Evolutionary conservation across 768 basidiomycete species (phyloP).

Genomic region (Wakefieldia striispora): DNA sequence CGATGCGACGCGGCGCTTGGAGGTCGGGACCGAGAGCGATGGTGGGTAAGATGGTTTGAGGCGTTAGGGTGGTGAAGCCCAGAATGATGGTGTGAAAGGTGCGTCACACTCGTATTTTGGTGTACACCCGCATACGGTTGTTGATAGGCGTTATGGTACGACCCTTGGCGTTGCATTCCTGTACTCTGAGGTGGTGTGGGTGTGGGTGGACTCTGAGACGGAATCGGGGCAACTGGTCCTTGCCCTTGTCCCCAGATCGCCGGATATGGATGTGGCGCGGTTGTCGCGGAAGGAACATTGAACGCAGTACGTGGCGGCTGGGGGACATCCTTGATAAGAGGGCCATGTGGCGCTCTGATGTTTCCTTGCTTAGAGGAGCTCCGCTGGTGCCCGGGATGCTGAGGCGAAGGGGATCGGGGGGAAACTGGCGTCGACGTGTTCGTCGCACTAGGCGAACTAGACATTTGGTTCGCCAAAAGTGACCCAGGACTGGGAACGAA

Average conservation of each 20-base stretch:
- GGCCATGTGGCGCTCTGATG: constrained; percentile 13
- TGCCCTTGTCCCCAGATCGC: constrained; percentile 9
- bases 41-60: constrained; percentile 18
- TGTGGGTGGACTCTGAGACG: constrained; percentile 1
- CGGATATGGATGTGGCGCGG: constrained; percentile 16
- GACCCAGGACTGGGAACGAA: constrained; percentile 10
- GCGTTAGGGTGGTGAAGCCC: constrained; percentile 10
- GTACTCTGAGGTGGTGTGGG: constrained; percentile 4
- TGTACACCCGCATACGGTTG: constrained; percentile 2
- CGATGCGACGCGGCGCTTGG: constrained; percentile 33
- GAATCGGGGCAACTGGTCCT: neutral
- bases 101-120: constrained; percentile 13
- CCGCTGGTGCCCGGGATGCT: constrained; percentile 11
- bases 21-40: constrained; percentile 26
- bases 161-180: constrained; percentile 19
- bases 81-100: constrained; percentile 12
- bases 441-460: constrained; percentile 3
- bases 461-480: constrained; percentile 3
- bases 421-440: constrained; percentile 17
- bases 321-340: constrained; percentile 17
- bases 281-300: constrained; percentile 6
- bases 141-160: constrained; percentile 13
- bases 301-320: constrained; percentile 20
- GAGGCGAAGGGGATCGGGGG: constrained; percentile 17
- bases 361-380: constrained; percentile 20